Base-by-base conservation (phyloP, 345 rosid genomes). In the Arabidopsis arenosa region DNA sequence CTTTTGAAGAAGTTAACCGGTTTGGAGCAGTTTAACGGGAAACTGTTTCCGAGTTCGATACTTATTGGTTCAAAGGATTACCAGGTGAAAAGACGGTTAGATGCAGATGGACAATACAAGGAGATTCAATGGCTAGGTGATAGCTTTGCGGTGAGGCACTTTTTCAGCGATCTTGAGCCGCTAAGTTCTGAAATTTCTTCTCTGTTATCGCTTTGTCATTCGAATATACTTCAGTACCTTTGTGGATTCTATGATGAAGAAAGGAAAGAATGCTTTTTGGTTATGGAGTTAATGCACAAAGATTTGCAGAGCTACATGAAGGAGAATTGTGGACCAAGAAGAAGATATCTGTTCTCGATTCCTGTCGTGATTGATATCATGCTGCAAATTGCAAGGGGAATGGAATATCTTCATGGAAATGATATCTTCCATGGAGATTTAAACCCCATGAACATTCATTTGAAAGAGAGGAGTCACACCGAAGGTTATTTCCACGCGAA, bases 71-170 rank as follows among this genome's bases (percentile, higher is more conserved):
- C 87, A 4, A 85, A 85, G 61, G 91, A 95, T 71, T 92, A 84
- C 71, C 87, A 81, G 51, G 93, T 95, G 67, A 86, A 83, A 72
- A 79, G 82, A 33, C 28, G 97, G 61, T 59, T 92, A 57, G 89
- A 86, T 15, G 79, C 64, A 10, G 89, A 85, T 62, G 76, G 80
- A 12, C 86, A 90, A 73, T 85, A 81, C 55, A 95, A 92, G 85
- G 99, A 88, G 80, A 89, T 95, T 45, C 90, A 85, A 39, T 92
- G 99, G 99, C 63, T 89, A 33, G 99, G 97, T 52, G 88, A 89
- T 66, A 79, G 75, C 23, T 95, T 85, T 56, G 84, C 78, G 3
- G 6, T 89, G 81, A 84, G 92, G 33, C 96, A 89, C 47, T 83
- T 92, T 73, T 80, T 73, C 64, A 85, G 80, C 43, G 93, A 88